These are phyloP conservation scores for Ophiocordyceps unilateralis DNA, from an alignment of 2,329 filamentous ascomycete genomes.

Conservation along the genomic window DNA sequence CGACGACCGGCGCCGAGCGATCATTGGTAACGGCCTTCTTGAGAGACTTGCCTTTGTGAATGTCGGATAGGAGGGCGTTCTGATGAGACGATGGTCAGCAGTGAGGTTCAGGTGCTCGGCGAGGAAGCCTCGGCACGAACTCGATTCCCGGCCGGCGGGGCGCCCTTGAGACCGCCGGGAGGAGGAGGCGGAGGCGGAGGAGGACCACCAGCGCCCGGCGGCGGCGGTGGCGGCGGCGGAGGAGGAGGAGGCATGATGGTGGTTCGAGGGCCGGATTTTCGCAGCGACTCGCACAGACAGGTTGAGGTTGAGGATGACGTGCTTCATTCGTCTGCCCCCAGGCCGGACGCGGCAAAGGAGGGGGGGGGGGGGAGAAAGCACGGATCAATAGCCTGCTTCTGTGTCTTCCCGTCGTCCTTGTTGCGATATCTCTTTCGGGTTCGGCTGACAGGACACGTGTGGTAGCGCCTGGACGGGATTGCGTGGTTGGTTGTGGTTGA, in stretches of 20 bases:
- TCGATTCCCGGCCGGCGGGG: slow-evolving; percentile 24
- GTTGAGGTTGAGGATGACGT: background rate
- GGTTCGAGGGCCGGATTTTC: background rate
- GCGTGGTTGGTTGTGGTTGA: background rate
- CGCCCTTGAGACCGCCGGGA: slow-evolving; percentile 8
- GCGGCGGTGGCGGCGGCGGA: slow-evolving; percentile 53
- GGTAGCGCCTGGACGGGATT: too few relatives aligned
- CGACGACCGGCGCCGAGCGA: slow-evolving; percentile 62
- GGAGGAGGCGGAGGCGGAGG: slow-evolving; percentile 47
- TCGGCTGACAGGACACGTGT: background rate
- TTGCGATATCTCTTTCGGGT: background rate
- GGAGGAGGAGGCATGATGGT: slow-evolving; percentile 36
- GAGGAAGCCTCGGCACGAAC: slow-evolving; percentile 28
- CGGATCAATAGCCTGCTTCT: background rate
- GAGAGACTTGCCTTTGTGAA: slow-evolving; percentile 60
- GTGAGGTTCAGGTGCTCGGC: background rate
- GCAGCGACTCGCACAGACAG: background rate
- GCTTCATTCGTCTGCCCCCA: background rate
- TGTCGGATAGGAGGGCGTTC: slow-evolving; percentile 79
- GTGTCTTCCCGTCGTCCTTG: background rate
- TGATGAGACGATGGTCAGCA: slow-evolving; percentile 19
- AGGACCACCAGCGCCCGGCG: slow-evolving; percentile 42
- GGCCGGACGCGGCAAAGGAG: background rate
- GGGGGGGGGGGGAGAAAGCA: background rate
- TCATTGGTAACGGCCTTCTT: slow-evolving; percentile 88